Evolutionary conservation across 306 rosid genomes (phyloP), one percentile per base, ranked within the genome.

Genomic region (Acmispon strigosus): DNA sequence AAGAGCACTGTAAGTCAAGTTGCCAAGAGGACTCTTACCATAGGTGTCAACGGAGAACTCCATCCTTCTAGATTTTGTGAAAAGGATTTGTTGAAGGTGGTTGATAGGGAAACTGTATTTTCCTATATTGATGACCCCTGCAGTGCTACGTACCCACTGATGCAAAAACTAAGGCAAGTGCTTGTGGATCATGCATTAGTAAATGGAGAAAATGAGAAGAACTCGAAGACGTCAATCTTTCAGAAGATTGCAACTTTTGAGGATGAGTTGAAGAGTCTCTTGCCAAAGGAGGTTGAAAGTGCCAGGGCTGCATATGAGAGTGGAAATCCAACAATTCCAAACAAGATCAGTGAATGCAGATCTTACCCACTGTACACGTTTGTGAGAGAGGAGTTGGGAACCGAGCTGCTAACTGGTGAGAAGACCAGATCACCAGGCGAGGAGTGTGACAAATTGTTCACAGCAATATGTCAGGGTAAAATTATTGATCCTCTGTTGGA

Each of bases 21-120:
- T 17, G 85, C 87, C 0, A 92, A 88, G 83, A 90, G 80, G 67
- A 77, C 74, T 18, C 83, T 92, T 2, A 88, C 91, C 45, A 86
- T 83, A 0, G 84, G 88, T 8, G 70, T 52, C 13, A 85, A 78
- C 12, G 96, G 96, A 12, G 89, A 87, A 16, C 96, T 92, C 12
- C 95, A 92, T 61, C 91, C 96, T 7, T 89, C 96, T 3, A 84
- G 95, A 32, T 87, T 89, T 52, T 89, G 96, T 16, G 96, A 84
- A 66, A 89, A 87, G 47, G 98, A 92, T 72, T 67, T 92, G 11
- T 69, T 92, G 10, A 83, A 86, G 19, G 98, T 92, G 42, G 95
- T 89, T 5, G 96, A 92, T 4, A 80, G 96, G 66, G 98, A 92
- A 42, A 22, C 84, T 10, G 79, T 86, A 0, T 92, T 86, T 29